Percentiles rank a stretch among this genome's conserved stretches.
Conservation (phyloP, 192 early-diverging fungal species). For the Coemansia guatemalensis region DNA sequence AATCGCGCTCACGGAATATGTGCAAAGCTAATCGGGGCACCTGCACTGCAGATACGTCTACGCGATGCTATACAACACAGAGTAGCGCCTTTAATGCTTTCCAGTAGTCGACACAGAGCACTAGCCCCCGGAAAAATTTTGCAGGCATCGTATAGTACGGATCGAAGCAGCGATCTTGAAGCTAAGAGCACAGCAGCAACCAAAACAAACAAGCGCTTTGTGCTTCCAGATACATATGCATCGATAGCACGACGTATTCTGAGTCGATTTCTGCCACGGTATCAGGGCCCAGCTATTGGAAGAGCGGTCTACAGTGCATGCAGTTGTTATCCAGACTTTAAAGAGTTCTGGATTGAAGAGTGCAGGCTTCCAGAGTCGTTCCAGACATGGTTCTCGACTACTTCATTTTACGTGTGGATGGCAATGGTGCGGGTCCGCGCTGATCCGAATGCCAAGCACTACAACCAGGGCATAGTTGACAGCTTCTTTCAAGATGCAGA, state of each 20-base stretch:
- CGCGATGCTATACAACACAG: too few species aligned
- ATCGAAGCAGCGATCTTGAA: not conserved
- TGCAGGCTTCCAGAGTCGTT: slow-evolving; percentile 79
- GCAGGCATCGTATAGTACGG: slow-evolving; percentile 16
- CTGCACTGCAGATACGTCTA: too few species aligned
- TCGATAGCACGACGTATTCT: slow-evolving; percentile 10
- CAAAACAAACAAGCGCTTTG: not conserved
- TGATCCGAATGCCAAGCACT: slow-evolving; percentile 70
- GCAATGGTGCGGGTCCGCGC: slow-evolving; percentile 79
- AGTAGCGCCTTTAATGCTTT: too few species aligned
- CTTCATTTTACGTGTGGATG: slow-evolving; percentile 93
- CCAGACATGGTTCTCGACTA: slow-evolving; percentile 93
- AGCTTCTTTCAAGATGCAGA: slow-evolving; percentile 89
- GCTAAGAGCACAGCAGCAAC: not conserved
- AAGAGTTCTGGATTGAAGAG: slow-evolving; percentile 46
- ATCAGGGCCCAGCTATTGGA: slow-evolving; percentile 40
- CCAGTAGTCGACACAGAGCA: too few species aligned
- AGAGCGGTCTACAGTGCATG: slow-evolving; percentile 30
- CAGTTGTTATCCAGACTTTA: slow-evolving; percentile 35
- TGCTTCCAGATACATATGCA: slow-evolving; percentile 34
- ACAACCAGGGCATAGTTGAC: slow-evolving; percentile 85
- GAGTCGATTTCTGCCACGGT: slow-evolving; percentile 38
- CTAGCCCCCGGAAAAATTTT: too few species aligned
- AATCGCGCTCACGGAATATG: too few species aligned
- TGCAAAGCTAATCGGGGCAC: too few species aligned